These are phyloP conservation scores for Apophysomyces trapeziformis DNA, from an alignment of 371 early-diverging fungal species.

Conservation along the genomic window DNA sequence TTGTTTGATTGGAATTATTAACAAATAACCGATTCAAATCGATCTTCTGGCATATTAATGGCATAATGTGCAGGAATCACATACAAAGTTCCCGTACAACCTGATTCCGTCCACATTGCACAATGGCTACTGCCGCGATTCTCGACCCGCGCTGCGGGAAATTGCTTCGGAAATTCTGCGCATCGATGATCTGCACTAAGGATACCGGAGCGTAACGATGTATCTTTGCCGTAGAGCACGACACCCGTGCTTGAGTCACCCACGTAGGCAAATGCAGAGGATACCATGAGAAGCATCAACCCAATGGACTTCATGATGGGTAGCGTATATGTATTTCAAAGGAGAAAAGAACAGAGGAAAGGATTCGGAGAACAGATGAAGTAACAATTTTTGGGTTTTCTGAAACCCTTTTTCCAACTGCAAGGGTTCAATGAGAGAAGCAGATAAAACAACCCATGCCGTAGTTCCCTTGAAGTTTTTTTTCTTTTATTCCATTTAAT, in stretches of 20 bases:
- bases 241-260: constrained; percentile 38
- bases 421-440: not conserved
- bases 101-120: constrained; percentile 39
- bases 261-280: constrained; percentile 18
- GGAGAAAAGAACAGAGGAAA: not conserved
- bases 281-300: constrained; percentile 2
- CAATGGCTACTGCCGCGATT: constrained; percentile 44
- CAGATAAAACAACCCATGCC: not conserved
- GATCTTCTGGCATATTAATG: constrained; percentile 30
- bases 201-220: constrained; percentile 30
- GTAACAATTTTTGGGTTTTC: constrained; percentile 6
- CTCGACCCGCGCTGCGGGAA: constrained; percentile 33
- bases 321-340: not conserved
- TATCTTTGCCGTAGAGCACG: constrained; percentile 28
- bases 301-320: not conserved
- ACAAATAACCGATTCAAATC: constrained; percentile 39
- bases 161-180: constrained; percentile 29
- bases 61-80: constrained; percentile 49
- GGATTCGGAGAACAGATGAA: not conserved
- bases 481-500: not conserved
- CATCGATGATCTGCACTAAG: constrained; percentile 42
- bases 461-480: not conserved
- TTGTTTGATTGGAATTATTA: constrained; percentile 11
- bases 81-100: constrained; percentile 38
- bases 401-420: too few relatives aligned